Evolutionary conservation across 345 rosid genomes (phyloP), one percentile per base, ranked within the genome.

Genomic region (Camelina laxa): DNA sequence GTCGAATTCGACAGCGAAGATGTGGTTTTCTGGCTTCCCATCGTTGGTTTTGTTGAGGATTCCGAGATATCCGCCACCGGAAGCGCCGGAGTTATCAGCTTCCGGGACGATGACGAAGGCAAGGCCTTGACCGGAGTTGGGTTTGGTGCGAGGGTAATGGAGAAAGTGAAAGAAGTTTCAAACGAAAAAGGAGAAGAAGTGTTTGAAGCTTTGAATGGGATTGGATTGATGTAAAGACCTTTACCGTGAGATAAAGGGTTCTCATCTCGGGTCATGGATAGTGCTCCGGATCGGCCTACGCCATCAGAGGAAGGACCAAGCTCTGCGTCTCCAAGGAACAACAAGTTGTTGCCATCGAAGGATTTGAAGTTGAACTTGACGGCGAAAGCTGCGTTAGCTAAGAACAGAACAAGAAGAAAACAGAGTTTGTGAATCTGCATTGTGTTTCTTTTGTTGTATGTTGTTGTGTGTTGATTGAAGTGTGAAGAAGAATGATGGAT

Each of bases 31-130:
- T 2, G 69, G 12, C 16, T 71, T 54, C 2, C 74, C 83, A 8
- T 70, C 41, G 35, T 64, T 85, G 57, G 81, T 79, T 61, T 15
- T 69, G 61, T 82, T 82, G 57, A 64, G 74, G 4, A 85, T 70
- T 11, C 81, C 84, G n/a, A 80, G 80, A 66, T 45, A 60, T 5
- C 76, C 81, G 9, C 80, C 61, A 4, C 76, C 66, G 0, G 65
- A 48, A 9, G 75, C 80, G 1, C 60, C 83, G 15, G 66, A 59
- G 68, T 55, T 62, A 45, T 62, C 80, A 0, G 48, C 30, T 4
- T n/a, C 9, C 1, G 82, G 84, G 19, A 70, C 60, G 16, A 82
- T 51, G 60, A 78, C 12, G 38, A 62, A 81, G 69, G 75, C 82
- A 21, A 78, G 75, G 36, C 82, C 80, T 33, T 75, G 78, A 21